phyloP scores from a whole-genome alignment of 2,329 filamentous ascomycete species.

The Penicillium carneum region DNA sequence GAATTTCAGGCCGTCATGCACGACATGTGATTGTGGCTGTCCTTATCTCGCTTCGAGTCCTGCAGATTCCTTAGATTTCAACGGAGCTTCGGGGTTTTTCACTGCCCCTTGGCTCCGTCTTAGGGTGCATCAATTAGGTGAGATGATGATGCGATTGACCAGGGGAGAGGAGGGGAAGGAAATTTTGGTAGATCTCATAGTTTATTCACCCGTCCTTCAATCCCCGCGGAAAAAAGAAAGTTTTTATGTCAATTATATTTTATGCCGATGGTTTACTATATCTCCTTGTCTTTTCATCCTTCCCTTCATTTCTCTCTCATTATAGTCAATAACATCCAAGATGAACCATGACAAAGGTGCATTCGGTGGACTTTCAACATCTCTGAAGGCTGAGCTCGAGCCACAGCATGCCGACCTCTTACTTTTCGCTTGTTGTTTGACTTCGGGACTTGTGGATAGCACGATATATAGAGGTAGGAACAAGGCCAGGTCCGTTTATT shows the following conservation, averaged over 20 bases:
- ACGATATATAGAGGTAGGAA: conserved; percentile 42
- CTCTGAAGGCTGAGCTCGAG: conserved; percentile 34
- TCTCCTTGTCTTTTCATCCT: not conserved
- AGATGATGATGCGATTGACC: conserved; percentile 12
- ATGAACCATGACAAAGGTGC: conserved; percentile 17
- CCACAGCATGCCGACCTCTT: conserved; percentile 37
- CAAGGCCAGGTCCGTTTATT: not conserved
- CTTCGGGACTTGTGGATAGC: conserved; percentile 41
- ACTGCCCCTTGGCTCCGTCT: conserved; percentile 10
- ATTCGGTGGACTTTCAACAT: conserved; percentile 20
- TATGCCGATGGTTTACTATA: not conserved
- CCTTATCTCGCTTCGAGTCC: not conserved
- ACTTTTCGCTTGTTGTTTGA: conserved; percentile 39
- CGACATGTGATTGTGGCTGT: conserved; percentile 12
- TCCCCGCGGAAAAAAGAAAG: not conserved
- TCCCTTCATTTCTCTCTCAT: not conserved
- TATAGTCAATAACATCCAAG: not conserved
- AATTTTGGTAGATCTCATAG: not conserved
- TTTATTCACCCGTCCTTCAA: conserved; percentile 1
- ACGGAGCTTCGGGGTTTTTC: conserved; percentile 9
- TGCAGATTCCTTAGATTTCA: conserved; percentile 5
- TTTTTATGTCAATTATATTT: not conserved
- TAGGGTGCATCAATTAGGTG: conserved; percentile 11
- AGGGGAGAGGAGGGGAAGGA: not conserved
- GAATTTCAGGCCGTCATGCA: not conserved